Conservation (phyloP, 192 early-diverging fungal genomes). For the Chytriomyces hyalinus region DNA sequence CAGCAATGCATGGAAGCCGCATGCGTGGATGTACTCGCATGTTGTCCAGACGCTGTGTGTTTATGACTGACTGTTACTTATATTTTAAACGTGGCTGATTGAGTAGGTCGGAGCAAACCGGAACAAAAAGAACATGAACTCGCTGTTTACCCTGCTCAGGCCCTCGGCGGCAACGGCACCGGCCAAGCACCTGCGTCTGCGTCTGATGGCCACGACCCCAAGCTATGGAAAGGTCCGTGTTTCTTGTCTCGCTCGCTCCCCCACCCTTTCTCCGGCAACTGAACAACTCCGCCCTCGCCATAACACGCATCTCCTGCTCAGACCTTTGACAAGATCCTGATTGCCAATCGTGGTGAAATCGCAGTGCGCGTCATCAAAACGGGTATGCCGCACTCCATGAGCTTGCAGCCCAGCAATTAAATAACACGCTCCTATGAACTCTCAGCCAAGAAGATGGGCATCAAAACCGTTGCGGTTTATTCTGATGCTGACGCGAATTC, state of each 20-base stretch:
- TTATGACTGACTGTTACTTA: too few relatives aligned
- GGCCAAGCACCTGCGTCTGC: not conserved
- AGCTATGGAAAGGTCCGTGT: conserved; percentile 8
- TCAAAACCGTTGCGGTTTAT: conserved; percentile 93
- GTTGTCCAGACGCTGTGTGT: too few relatives aligned
- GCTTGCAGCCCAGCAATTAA: not conserved
- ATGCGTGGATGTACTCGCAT: too few relatives aligned
- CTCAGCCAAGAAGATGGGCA: conserved; percentile 85
- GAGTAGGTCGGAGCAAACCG: not conserved
- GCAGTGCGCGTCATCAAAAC: conserved; percentile 91
- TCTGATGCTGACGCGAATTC: conserved; percentile 88
- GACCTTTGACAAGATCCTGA: conserved; percentile 88
- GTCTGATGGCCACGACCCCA: not conserved
- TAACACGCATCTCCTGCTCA: conserved; percentile 12
- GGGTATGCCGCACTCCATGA: conserved; percentile 9
- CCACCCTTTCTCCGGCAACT: conserved; percentile 53
- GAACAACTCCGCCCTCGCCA: conserved; percentile 73
- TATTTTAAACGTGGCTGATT: too few relatives aligned
- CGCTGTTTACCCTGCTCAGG: not conserved
- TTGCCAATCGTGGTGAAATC: conserved; percentile 97
- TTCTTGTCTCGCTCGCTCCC: not conserved
- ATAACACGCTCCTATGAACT: not conserved
- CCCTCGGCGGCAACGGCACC: not conserved
- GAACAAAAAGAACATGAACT: conserved; percentile 1
- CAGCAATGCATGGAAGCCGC: too few relatives aligned